Base-by-base conservation (phyloP, 352 stramenopile species). In the Phytophthora litchii region DNA sequence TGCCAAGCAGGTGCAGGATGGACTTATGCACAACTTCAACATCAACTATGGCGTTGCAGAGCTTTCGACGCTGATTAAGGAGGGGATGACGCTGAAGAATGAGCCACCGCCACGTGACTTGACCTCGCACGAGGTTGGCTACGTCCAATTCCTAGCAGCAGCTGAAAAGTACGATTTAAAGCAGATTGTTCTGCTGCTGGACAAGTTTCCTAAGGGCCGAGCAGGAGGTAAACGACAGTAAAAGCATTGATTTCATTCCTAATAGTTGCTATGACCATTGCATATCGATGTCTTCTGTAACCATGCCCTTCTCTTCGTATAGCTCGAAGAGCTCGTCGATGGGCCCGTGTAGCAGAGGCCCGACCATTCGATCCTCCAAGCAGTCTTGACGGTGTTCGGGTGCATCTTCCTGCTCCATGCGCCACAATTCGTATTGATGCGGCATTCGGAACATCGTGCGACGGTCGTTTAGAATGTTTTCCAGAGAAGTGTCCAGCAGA, bases 131-230 rank as follows among this genome's bases (percentile, higher is more conserved):
- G 79, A 92, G 31, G 78, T 91, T 9, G 67, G 67, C 4, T 71
- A 78, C 13, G 69, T 88, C 14, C 79, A 90, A 44, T 72, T 92
- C 1, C 72, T 91, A 32, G 79, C 71, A 5, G 81, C 81, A 3
- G 70, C 80, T 2, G 83, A 92, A 50, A 92, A 92, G 43, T 92
- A 91, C 38, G 83, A 91, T 23, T 65, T 92, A 1, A 89, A 89
- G 36, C 80, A 87, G 20, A 64, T 91, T 21, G 71, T 75, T 11
- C 21, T 78, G 19, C 59, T 93, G 11, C 60, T 91, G 10, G 80
- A 91, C 38, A 86, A 84, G 58, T 85, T 91, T 10, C 83, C 83
- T 4, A 91, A 90, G 34, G 80, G 78, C 8, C 62, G 76, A 50
- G 57, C 25, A 14, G 58, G 44, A 36, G 34, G 37, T 7, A 37